These are phyloP conservation scores for Kwoniella dejecticola DNA, from an alignment of 768 basidiomycete species.

Conservation along the genomic window DNA sequence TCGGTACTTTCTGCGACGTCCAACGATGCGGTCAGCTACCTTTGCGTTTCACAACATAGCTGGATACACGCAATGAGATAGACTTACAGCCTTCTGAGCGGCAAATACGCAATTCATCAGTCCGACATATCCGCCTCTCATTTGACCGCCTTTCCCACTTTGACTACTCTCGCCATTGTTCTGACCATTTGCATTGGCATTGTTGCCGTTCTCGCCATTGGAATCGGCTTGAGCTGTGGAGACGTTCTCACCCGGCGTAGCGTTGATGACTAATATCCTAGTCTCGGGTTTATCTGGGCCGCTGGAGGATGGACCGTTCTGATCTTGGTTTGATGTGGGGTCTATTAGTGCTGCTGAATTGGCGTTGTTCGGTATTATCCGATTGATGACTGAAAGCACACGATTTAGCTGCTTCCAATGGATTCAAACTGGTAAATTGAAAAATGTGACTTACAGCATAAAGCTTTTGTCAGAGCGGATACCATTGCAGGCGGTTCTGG, in stretches of 20 bases:
- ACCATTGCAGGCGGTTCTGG: constrained; percentile 64
- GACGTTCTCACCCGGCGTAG: constrained; percentile 67
- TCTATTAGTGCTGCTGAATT: constrained; percentile 11
- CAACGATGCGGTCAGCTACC: background rate
- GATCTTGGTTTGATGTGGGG: constrained; percentile 14
- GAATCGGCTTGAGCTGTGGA: background rate
- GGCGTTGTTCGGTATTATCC: constrained; percentile 56
- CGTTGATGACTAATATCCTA: constrained; percentile 76
- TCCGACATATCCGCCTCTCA: constrained; percentile 76
- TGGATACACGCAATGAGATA: background rate
- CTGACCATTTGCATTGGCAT: constrained; percentile 13
- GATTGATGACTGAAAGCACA: constrained; percentile 66
- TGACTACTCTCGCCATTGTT: constrained; percentile 6
- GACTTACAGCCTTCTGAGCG: constrained; percentile 86
- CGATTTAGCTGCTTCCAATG: background rate
- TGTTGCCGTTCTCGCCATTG: background rate
- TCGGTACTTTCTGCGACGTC: constrained; percentile 77
- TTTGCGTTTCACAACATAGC: background rate
- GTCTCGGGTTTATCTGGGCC: constrained; percentile 58
- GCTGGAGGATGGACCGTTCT: constrained; percentile 2
- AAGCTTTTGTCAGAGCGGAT: constrained; percentile 83
- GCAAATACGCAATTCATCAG: constrained; percentile 99
- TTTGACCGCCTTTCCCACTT: constrained; percentile 45
- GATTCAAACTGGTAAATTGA: no score
- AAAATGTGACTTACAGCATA: constrained; percentile 91